Evolutionary conservation across 208 protist species (phyloP).

Genomic region (Leptomonas pyrrhocoris): DNA sequence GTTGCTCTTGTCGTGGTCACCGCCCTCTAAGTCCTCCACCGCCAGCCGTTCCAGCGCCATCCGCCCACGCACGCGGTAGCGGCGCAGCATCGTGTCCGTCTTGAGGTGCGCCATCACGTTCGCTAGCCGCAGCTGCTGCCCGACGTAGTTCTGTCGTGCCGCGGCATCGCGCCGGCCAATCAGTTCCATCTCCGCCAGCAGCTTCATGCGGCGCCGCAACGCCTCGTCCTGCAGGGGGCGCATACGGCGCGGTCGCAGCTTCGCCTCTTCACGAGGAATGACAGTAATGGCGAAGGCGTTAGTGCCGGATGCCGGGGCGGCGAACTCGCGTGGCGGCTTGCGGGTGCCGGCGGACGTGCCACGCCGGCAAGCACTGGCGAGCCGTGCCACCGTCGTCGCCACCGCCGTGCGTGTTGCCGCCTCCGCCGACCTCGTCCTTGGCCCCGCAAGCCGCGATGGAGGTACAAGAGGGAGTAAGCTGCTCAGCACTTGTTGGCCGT

Average conservation of each 20-base stretch:
- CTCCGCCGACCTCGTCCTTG: too few relatives aligned
- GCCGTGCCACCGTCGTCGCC: neutral
- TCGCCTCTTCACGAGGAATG: slow-evolving; percentile 25
- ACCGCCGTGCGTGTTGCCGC: neutral
- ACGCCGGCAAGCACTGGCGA: too few relatives aligned
- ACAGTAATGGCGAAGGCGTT: slow-evolving; percentile 18
- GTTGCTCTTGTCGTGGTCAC: too few relatives aligned
- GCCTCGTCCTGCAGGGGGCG: slow-evolving; percentile 23
- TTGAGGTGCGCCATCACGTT: slow-evolving; percentile 25
- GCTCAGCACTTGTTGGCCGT: slow-evolving; percentile 9
- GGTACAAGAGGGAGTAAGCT: neutral
- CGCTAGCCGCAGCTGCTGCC: slow-evolving; percentile 29
- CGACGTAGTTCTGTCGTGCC: slow-evolving; percentile 28
- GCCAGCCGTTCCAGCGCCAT: slow-evolving; percentile 29
- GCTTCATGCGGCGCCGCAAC: slow-evolving; percentile 11
- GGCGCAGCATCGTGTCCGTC: slow-evolving; percentile 33
- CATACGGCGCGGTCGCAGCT: slow-evolving; percentile 16
- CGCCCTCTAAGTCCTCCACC: neutral
- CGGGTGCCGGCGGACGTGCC: neutral
- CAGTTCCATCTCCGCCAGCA: slow-evolving; percentile 22
- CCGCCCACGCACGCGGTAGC: slow-evolving; percentile 19
- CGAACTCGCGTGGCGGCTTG: neutral
- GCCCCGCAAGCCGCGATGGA: too few relatives aligned
- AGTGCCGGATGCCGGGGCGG: neutral
- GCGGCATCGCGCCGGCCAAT: slow-evolving; percentile 28